Evolutionary conservation across 345 rosid genomes (phyloP).

Genomic region (Sisymbrium altissimum): DNA sequence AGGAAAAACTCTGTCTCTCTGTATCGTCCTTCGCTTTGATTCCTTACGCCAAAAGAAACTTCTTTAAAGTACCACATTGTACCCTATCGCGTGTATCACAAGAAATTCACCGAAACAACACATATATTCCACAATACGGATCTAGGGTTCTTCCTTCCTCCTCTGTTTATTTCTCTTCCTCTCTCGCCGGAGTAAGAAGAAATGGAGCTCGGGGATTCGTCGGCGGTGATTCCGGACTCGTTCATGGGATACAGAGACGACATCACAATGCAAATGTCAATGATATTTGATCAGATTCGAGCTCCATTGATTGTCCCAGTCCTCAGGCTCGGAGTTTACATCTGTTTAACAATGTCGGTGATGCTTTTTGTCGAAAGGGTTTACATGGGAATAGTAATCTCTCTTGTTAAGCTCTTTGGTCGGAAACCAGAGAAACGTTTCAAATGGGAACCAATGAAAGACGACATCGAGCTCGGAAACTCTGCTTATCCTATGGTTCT

Average conservation of each 20-base stretch:
- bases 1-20: slow-evolving; percentile 31
- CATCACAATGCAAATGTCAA: slow-evolving; percentile 43
- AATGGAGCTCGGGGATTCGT: slow-evolving; percentile 23
- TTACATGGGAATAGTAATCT: slow-evolving; percentile 76
- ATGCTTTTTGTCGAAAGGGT: slow-evolving; percentile 87
- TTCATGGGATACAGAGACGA: slow-evolving; percentile 54
- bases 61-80: slow-evolving; percentile 5
- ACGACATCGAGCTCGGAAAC: slow-evolving; percentile 82
- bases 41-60: neutral
- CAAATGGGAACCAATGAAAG: slow-evolving; percentile 81
- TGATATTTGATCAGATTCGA: slow-evolving; percentile 66
- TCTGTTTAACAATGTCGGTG: slow-evolving; percentile 84
- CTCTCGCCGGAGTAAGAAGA: neutral
- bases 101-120: neutral
- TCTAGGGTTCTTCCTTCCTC: slow-evolving; percentile 32
- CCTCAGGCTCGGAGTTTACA: slow-evolving; percentile 49
- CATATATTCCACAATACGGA: neutral
- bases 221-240: slow-evolving; percentile 49
- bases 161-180: neutral
- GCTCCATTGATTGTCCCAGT: slow-evolving; percentile 84
- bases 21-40: neutral
- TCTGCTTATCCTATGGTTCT: slow-evolving; percentile 83
- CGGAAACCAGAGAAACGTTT: slow-evolving; percentile 76
- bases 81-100: slow-evolving; percentile 18
- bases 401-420: slow-evolving; percentile 67